phyloP scores from a whole-genome alignment of 495 filamentous ascomycete genomes.

The Aspergillus haitiensis region DNA sequence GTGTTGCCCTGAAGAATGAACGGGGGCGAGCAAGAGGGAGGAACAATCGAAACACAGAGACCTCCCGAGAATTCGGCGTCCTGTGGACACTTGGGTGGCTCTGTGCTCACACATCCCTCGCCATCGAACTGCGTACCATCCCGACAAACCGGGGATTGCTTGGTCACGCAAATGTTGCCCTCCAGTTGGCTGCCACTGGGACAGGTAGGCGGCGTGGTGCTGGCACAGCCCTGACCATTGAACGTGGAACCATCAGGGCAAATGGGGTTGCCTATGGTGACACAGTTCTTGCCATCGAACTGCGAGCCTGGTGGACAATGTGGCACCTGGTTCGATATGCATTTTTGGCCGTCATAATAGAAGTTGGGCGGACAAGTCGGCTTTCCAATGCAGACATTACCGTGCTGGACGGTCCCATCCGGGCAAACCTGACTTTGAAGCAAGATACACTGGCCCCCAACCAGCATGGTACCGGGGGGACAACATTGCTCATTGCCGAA shows the following conservation, averaged over 20 bases:
- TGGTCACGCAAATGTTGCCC: background rate
- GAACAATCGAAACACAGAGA: slow-evolving; percentile 11
- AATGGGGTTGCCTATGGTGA: background rate
- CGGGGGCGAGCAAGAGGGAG: slow-evolving; percentile 3
- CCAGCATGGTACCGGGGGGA: too few species aligned
- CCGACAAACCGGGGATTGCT: background rate
- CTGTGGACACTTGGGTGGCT: background rate
- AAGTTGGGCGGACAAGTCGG: too few species aligned
- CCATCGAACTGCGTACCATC: slow-evolving; percentile 11
- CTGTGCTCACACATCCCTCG: slow-evolving; percentile 5
- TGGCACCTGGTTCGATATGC: too few species aligned
- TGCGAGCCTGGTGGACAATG: slow-evolving; percentile 5
- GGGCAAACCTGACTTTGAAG: too few species aligned
- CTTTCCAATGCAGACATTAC: too few species aligned
- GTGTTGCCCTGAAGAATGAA: slow-evolving; percentile 5
- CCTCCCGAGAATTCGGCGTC: slow-evolving; percentile 13
- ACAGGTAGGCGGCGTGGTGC: background rate
- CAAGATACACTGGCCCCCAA: too few species aligned
- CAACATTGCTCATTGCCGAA: too few species aligned
- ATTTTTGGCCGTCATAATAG: too few species aligned
- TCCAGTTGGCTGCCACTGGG: background rate
- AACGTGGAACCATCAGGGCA: slow-evolving; percentile 11
- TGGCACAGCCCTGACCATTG: slow-evolving; percentile 11
- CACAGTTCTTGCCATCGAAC: slow-evolving; percentile 9
- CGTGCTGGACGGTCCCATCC: too few species aligned